Evolutionary conservation across 164 flowering plant species (phyloP), one percentile per base, ranked within the genome.

Genomic region (Vitis rupestris): DNA sequence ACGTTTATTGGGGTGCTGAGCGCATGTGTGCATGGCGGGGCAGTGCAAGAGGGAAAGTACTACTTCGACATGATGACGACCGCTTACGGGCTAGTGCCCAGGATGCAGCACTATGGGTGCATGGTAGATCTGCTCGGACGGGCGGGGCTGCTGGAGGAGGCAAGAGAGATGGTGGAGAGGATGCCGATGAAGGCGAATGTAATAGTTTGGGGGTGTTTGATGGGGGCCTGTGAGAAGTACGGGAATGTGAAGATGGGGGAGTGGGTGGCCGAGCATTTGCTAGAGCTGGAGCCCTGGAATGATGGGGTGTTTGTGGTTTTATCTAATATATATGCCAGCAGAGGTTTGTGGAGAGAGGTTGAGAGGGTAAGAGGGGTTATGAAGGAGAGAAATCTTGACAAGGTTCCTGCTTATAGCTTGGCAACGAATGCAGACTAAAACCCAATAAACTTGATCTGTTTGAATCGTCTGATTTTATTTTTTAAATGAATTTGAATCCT

Each of bases 21-120:
- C 58, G 91, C 95, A 3, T 90, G 95, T 52, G 90, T 85, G 27
- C 95, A 88, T 67, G 84, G 91, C 4, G 92, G 92, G 56, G 57
- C 76, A 76, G 91, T 88, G 31, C 72, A 78, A 55, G 91, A 90
- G 58, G 92, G 89, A 16, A 82, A 76, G 62, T 30, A 61, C 44
- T 84, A 80, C 76, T 87, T 87, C 37, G 61, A 70, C 2, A 72
- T 79, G 79, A 90, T 90, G 95, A 75, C 69, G 76, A 72, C 68
- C 3, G 80, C 44, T 0, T 87, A 82, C 58, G 77, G 82, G 12
- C 78, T 87, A 23, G 10, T 10, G 67, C 88, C 92, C 16, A 61
- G 14, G 57, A 49, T 88, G 76, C 79, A 75, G 50, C 95, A 90
- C 50, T 90, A 83, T 67, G 91, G 95, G 16, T 88, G 95, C 82